These are phyloP conservation scores for Beauveria bassiana DNA, from an alignment of 2,329 filamentous ascomycete genomes.

Conservation along the genomic window DNA sequence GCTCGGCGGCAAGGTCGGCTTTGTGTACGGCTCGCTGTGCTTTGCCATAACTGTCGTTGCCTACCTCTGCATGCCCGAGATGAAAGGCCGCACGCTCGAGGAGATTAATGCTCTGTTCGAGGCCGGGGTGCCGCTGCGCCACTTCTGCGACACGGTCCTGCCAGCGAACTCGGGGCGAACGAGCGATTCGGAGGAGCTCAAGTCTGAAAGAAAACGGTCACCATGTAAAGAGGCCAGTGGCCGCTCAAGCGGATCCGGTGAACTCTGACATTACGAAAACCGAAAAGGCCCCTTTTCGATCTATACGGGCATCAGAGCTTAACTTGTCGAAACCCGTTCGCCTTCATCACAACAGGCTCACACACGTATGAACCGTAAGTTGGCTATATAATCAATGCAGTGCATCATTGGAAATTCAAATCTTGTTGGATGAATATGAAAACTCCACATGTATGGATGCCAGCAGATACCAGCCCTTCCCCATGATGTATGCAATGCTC, in stretches of 20 bases:
- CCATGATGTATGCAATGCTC: constrained; percentile 11
- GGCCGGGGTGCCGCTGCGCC: constrained; percentile 12
- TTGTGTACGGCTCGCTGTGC: constrained; percentile 30
- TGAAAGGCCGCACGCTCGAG: constrained; percentile 27
- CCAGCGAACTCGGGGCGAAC: neutral
- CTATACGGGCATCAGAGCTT: too few relatives aligned
- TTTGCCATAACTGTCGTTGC: constrained; percentile 32
- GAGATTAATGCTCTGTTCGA: constrained; percentile 18
- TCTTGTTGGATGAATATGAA: neutral
- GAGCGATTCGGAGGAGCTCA: neutral
- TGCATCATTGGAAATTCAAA: neutral
- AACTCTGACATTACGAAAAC: too few relatives aligned
- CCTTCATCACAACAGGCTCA: too few relatives aligned
- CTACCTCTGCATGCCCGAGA: constrained; percentile 36
- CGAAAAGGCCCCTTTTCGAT: too few relatives aligned
- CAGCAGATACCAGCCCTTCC: neutral
- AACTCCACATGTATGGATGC: constrained; percentile 4
- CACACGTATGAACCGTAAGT: too few relatives aligned
- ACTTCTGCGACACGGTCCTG: constrained; percentile 7
- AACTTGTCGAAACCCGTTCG: too few relatives aligned
- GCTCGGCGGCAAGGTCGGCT: constrained; percentile 29
- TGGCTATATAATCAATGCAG: neutral
- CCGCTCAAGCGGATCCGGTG: too few relatives aligned
- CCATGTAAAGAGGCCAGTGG: too few relatives aligned
- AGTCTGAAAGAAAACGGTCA: neutral